A percentile compares a stretch with the other conserved stretches of the same genome.
phyloP scores from a whole-genome alignment of 306 rosid genomes.

The Cucumis sativus region Cucumber_9930_V3 NC_026659.2:28827501-28828000 shows the following conservation, averaged over 20 bases:
- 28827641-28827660: no score
- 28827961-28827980: constrained; percentile 75
- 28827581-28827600: no score
- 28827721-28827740: no score
- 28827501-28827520: neutral
- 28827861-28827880: neutral
- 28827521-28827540: no score
- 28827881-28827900: neutral
- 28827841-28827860: neutral
- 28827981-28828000: constrained; percentile 78
- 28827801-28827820: neutral
- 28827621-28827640: no score
- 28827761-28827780: neutral
- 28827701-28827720: no score
- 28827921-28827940: constrained; percentile 92
- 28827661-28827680: no score
- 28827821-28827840: neutral
- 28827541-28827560: no score
- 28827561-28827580: no score
- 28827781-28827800: neutral
- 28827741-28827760: no score
- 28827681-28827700: no score
- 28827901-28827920: constrained; percentile 35
- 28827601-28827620: no score
- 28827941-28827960: constrained; percentile 75